Percentiles rank a stretch among this genome's conserved stretches.
Conservation (phyloP, 352 stramenopile genomes). For the Plasmopara viticola region DNA sequence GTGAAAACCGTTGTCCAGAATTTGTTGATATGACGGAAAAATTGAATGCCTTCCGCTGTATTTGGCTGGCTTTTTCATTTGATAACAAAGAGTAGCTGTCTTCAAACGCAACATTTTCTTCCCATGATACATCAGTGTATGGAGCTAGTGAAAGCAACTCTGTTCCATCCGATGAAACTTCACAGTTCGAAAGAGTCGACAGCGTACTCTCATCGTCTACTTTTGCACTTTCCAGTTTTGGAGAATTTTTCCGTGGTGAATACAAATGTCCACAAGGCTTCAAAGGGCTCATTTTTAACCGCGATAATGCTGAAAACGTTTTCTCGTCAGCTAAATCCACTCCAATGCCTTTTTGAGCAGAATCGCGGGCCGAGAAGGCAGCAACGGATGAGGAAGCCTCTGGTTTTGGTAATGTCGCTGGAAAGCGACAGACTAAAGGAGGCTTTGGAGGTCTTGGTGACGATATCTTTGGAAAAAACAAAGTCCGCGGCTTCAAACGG, state of each 20-base stretch:
- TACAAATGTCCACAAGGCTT: constrained; percentile 25
- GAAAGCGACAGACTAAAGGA: constrained; percentile 2
- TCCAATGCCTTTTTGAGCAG: constrained; percentile 36
- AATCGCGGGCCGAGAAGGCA: constrained; percentile 34
- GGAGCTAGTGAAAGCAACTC: constrained; percentile 26
- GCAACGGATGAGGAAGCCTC: constrained; percentile 30
- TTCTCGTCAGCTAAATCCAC: constrained; percentile 48
- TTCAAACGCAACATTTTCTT: constrained; percentile 9
- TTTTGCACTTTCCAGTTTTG: background rate
- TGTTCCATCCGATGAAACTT: constrained; percentile 10
- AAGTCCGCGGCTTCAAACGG: constrained; percentile 39
- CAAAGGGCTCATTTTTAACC: constrained; percentile 30
- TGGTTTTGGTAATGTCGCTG: constrained; percentile 9
- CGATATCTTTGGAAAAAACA: constrained; percentile 29
- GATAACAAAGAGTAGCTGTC: constrained; percentile 1
- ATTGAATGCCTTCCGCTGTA: constrained; percentile 9
- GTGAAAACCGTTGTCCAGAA: constrained; percentile 22
- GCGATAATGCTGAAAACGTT: constrained; percentile 36
- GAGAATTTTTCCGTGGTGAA: constrained; percentile 22
- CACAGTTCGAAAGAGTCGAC: constrained; percentile 10
- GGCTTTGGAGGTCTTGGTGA: constrained; percentile 12
- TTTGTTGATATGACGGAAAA: constrained; percentile 5
- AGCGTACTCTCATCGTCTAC: constrained; percentile 1
- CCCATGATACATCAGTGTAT: constrained; percentile 23
- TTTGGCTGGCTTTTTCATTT: background rate